Base-by-base conservation (phyloP, 768 basidiomycete species). In the Hericium rajendrae region DNA sequence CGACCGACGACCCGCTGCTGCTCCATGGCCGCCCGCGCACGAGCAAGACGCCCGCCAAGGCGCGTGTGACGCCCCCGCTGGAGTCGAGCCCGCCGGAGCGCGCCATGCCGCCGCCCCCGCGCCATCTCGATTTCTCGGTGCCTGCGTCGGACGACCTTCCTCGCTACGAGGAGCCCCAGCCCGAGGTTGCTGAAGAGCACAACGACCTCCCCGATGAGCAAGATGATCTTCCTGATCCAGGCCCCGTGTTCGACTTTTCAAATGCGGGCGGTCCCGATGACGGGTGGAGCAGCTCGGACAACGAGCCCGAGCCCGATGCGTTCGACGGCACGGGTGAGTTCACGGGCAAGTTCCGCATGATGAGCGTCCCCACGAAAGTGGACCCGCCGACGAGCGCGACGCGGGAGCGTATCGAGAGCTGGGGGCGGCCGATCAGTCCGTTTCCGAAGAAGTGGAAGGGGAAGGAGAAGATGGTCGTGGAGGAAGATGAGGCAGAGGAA, bases 351-450 rank as follows among this genome's bases (percentile, higher is more conserved):
- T 88, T 80, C 72, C 79, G 70, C 65, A 74, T 77, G 57, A 60
- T 83, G 53, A 72, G 65, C 8, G 77, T 87, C 4, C 82, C 76
- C 18, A 85, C 82, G 18, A 88, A 87, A 71, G 70, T 68, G 16
- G 86, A 85, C 60, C 84, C 85, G 0, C 83, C 84, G 3, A 81
- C 81, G 52, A 83, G 79, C 61, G 72, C 71, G 13, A 82, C 81
- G 18, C 68, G 71, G 37, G 70, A 64, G 6, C 73, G 79, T 39
- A 77, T 75, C 69, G 78, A 81, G 26, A 69, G 73, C 18, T 87
- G 86, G 86, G 86, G 87, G 2, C 74, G 82, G 11, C 86, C 87
- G 0, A 76, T 82, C 46, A 88, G 85, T 54, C 86, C 86, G 0
- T 86, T 79, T 66, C 86, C 83, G 32, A 55, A 28, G 48, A 37